phyloP scores from a whole-genome alignment of 495 filamentous ascomycete species.

The Cercophora newfieldiana region DNA sequence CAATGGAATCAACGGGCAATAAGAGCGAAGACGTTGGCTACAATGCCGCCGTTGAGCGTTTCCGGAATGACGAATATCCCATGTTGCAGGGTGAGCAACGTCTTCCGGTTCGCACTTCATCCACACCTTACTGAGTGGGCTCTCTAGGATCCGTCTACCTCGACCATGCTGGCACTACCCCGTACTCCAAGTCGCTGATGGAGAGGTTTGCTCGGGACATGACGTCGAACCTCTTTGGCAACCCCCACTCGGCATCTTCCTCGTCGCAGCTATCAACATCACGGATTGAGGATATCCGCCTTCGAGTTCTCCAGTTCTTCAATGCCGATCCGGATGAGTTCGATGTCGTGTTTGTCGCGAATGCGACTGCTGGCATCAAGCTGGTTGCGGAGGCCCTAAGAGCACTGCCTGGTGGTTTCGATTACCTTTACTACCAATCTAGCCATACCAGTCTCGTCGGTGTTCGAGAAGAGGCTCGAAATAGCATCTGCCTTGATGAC shows the following conservation, averaged over 20 bases:
- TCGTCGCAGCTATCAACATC: conserved; percentile 76
- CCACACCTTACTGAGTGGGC: conserved; percentile 12
- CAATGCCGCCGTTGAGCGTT: conserved; percentile 63
- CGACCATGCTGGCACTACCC: conserved; percentile 89
- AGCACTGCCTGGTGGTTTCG: conserved; percentile 64
- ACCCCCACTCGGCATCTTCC: conserved; percentile 83
- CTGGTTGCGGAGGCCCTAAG: conserved; percentile 75
- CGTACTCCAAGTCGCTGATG: conserved; percentile 78
- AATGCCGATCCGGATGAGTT: conserved; percentile 81
- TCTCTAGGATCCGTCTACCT: conserved; percentile 74
- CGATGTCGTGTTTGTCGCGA: conserved; percentile 88
- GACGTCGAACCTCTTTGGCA: conserved; percentile 78
- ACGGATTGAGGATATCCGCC: conserved; percentile 73
- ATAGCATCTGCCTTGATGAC: conserved; percentile 68
- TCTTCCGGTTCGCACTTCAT: background rate
- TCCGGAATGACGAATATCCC: conserved; percentile 77
- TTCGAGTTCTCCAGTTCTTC: conserved; percentile 74
- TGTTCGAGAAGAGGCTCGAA: conserved; percentile 67
- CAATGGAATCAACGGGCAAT: background rate
- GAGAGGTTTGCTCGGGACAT: conserved; percentile 75
- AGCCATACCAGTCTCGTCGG: conserved; percentile 89
- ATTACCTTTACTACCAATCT: conserved; percentile 81
- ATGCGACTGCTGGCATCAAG: conserved; percentile 90
- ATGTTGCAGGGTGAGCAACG: conserved; percentile 66
- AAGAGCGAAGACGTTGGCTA: conserved; percentile 45